Evolutionary conservation across 2,329 filamentous ascomycete genomes (phyloP), one percentile per base, ranked within the genome.

Genomic region (Karstenula rhodostoma): DNA sequence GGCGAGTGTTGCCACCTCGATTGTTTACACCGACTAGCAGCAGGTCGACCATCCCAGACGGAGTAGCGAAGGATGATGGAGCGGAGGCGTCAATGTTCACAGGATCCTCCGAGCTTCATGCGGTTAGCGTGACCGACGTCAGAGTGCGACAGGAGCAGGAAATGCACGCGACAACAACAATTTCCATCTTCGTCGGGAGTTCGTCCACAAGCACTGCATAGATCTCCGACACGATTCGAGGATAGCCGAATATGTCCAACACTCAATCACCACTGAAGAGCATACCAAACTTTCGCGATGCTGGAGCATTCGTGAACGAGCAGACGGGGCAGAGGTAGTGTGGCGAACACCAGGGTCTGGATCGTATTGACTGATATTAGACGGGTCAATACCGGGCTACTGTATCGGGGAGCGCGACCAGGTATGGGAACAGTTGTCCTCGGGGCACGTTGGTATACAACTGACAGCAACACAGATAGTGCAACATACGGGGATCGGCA

Each of bases 401-500:
- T 78, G 33, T 78, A 66, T 58, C 72, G 77, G 33, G 72, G 74
- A 55, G 77, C 76, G 25, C 71, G 77, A 22, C 77, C 74, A 59
- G 75, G 75, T 75, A 56, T 50, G 59, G 47, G n/a, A 17, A 22
- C 23, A n/a, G 23, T 15, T 17, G 35, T 27, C 15, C 4, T 37
- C n/a, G 27, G 51, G 5, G 3, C 17, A 23, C 22, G 40, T 8
- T 1, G n/a, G 15, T n/a, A 25, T 27, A 15, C 23, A 49, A 53
- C 66, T 57, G 63, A 52, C 43, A 19, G 12, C 15, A 47, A 42
- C 77, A 84, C 77, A 84, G 92, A 96, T 71, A 88, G 92, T 75
- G 91, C 92, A 37, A 90, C 90, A 0, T 71, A 82, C 22, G 73
- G 81, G 37, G 93, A 96, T 77, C 85, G 86, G 58, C 74, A 81